A percentile compares a stretch with the other conserved stretches of the same genome.
phyloP scores from a whole-genome alignment of 495 filamentous ascomycete species.

The Annulohypoxylon stygium region DNA sequence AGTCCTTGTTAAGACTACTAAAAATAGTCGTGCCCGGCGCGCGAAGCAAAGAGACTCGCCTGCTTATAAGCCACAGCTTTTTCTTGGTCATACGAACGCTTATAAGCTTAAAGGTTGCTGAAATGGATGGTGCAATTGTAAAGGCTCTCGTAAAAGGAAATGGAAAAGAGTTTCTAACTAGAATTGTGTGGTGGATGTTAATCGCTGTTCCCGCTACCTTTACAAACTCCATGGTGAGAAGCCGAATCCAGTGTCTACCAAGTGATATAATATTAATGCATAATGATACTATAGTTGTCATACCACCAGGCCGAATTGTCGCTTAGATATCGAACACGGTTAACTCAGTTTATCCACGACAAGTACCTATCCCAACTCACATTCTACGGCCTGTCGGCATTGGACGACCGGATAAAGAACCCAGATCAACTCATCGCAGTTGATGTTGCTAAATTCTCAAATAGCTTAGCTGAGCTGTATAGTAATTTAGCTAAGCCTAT shows the following conservation, averaged over 20 bases:
- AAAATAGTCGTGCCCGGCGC: slow-evolving; percentile 91
- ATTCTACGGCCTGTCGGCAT: slow-evolving; percentile 93
- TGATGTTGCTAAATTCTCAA: slow-evolving; percentile 95
- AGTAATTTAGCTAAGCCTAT: slow-evolving; percentile 97
- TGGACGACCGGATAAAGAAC: slow-evolving; percentile 98
- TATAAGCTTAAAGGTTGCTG: slow-evolving; percentile 94
- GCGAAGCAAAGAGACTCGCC: slow-evolving; percentile 85
- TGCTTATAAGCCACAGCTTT: slow-evolving; percentile 86
- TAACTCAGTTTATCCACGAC: slow-evolving; percentile 93
- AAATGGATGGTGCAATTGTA: slow-evolving; percentile 92
- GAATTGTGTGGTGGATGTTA: slow-evolving; percentile 98
- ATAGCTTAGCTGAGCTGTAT: slow-evolving; percentile 93
- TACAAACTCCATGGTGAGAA: slow-evolving; percentile 95
- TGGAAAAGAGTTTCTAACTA: slow-evolving; percentile 88
- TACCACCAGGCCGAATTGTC: slow-evolving; percentile 97
- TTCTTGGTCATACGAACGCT: slow-evolving; percentile 87
- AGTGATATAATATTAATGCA: slow-evolving; percentile 16
- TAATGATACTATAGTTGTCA: slow-evolving; percentile 72
- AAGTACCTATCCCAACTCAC: slow-evolving; percentile 96
- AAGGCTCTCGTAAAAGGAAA: slow-evolving; percentile 91
- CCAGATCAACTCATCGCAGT: slow-evolving; percentile 97
- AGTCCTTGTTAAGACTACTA: slow-evolving; percentile 80
- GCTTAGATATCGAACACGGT: slow-evolving; percentile 88
- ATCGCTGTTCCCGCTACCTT: slow-evolving; percentile 98
- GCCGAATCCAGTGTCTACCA: not conserved